Base-by-base conservation (phyloP, 2,329 filamentous ascomycete species). In the Monosporascus sp. region DNA sequence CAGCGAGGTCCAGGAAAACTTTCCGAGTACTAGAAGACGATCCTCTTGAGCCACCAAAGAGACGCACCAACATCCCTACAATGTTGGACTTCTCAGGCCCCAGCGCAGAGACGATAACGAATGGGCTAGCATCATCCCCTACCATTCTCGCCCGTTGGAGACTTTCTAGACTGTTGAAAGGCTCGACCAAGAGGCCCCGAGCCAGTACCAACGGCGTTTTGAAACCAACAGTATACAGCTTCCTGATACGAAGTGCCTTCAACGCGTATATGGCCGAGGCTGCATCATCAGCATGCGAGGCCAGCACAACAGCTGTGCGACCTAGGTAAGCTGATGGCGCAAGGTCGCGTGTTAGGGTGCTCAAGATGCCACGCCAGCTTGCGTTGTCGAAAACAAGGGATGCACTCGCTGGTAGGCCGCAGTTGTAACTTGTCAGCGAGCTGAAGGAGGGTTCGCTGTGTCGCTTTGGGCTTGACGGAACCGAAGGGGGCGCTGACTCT, bases 151-250 rank as follows among this genome's bases (percentile, higher is more conserved):
- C 80, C 16, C 75, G 70, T 55, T 81, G 79, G 17, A 84, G 70
- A 48, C 78, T 80, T 62, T 91, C 85, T 43, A 94, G 79, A 53
- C 84, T 84, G 70, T 91, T 89, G 59, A 94, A 88, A 6, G 89
- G 89, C 63, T 94, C 89, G 52, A 94, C 84, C 1, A 83, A 81
- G 35, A 91, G 79, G 40, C 85, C 85, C 2, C 77, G 75, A 4
- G 84, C 82, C n/a, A 91, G 74, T 1, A 81, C 62, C 63, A 79
- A 65, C 58, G 82, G 71, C 57, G 82, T 85, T 63, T 82, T 85
- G 73, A 95, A 94, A 1, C 90, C 90, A 45, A 93, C 88, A 0
- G 89, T 93, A 69, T 92, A 92, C 40, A 95, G 87, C 53, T 89
- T 87, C 37, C 86, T 85, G 50, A 93, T 84, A 51, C 83, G 84